These are phyloP conservation scores for Phylloporus sp. DNA, from an alignment of 768 basidiomycete species.

Conservation along the genomic window DNA sequence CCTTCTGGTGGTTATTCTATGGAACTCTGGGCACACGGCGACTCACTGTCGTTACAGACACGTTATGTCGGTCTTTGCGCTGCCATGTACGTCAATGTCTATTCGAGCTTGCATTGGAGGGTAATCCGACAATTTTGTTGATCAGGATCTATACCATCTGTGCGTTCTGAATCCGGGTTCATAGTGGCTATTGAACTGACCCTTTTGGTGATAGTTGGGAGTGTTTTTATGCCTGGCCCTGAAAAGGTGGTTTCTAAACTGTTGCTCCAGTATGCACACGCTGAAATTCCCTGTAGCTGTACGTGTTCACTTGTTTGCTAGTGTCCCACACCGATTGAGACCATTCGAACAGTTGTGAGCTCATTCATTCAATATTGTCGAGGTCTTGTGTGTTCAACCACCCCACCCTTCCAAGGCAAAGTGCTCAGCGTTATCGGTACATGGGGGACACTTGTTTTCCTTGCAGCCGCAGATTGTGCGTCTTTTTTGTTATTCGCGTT, in stretches of 20 bases:
- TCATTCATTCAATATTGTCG: background rate
- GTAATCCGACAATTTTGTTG: background rate
- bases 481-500: background rate
- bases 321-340: background rate
- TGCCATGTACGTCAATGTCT: background rate
- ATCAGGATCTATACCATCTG: constrained; percentile 1
- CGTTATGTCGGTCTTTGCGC: constrained; percentile 11
- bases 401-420: background rate
- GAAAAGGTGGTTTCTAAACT: background rate
- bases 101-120: background rate
- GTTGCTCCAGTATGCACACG: too few relatives aligned
- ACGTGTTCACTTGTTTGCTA: background rate
- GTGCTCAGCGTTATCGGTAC: background rate
- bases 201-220: background rate
- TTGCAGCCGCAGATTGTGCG: constrained; percentile 10
- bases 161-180: background rate
- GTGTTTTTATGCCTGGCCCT: constrained; percentile 9
- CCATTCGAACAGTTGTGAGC: constrained; percentile 8
- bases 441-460: constrained; percentile 1
- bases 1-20: background rate
- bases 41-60: background rate
- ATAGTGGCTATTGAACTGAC: constrained; percentile 3
- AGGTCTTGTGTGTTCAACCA: background rate
- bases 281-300: constrained; percentile 1
- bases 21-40: background rate